Conservation (phyloP, 108 stramenopile genomes). For the Pseudonitzschia delicatissima region DNA sequence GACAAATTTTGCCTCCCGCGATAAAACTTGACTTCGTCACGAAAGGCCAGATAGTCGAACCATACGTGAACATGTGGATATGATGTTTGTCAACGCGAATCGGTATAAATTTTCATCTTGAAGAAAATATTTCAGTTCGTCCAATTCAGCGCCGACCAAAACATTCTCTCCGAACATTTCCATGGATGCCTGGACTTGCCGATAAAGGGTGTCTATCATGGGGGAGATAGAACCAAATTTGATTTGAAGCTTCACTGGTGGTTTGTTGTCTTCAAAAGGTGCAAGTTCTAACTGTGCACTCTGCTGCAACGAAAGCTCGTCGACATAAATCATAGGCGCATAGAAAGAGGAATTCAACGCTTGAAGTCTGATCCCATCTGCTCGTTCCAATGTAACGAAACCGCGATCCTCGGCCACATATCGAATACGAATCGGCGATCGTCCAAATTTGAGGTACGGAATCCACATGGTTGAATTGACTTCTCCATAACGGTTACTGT, state of each 20-base stretch:
- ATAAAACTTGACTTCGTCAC: constrained; percentile 51
- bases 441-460: constrained; percentile 42
- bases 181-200: constrained; percentile 28
- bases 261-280: constrained; percentile 38
- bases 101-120: constrained; percentile 48
- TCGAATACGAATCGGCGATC: constrained; percentile 34
- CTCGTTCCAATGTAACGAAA: constrained; percentile 29
- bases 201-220: constrained; percentile 31
- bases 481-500: background rate
- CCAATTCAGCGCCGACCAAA: constrained; percentile 31
- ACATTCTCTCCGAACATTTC: constrained; percentile 12
- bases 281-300: constrained; percentile 36
- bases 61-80: constrained; percentile 41
- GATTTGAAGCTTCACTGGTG: constrained; percentile 35
- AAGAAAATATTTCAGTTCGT: constrained; percentile 48
- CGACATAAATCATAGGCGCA: constrained; percentile 39
- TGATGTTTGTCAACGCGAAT: constrained; percentile 41
- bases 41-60: constrained; percentile 50
- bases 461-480: constrained; percentile 20
- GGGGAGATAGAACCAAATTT: constrained; percentile 37
- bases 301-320: constrained; percentile 39
- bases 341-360: constrained; percentile 31
- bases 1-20: constrained; percentile 32
- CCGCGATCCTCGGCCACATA: constrained; percentile 37
- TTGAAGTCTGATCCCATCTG: constrained; percentile 29